Conservation (phyloP, 768 basidiomycete genomes). For the Suillus placidus region DNA sequence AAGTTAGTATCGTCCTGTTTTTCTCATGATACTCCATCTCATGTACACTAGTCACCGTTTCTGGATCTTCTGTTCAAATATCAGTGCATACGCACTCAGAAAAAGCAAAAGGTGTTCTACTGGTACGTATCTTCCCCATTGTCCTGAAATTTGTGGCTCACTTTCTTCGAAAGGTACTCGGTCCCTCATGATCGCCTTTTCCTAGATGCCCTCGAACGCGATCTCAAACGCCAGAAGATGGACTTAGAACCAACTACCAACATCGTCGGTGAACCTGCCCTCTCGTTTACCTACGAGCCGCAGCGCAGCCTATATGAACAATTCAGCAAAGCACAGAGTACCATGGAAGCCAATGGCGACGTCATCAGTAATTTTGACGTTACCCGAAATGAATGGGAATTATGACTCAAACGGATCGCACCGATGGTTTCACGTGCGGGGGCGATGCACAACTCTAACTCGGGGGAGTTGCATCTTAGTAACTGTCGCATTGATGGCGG, state of each 20-base stretch:
- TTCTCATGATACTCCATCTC: constrained; percentile 11
- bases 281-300: constrained; percentile 87
- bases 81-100: constrained; percentile 96
- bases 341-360: constrained; percentile 28
- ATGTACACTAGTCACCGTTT: constrained; percentile 72
- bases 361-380: constrained; percentile 8
- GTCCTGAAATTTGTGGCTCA: constrained; percentile 5
- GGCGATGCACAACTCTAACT: constrained; percentile 16
- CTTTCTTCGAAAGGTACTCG: constrained; percentile 68
- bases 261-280: constrained; percentile 77
- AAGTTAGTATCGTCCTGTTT: constrained; percentile 51
- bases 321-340: constrained; percentile 55
- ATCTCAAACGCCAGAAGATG: constrained; percentile 94
- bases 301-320: constrained; percentile 88
- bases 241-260: constrained; percentile 84
- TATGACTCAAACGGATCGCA: constrained; percentile 15
- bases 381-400: constrained; percentile 18
- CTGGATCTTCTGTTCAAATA: constrained; percentile 94
- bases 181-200: constrained; percentile 97
- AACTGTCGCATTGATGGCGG: constrained; percentile 26
- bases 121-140: constrained; percentile 52
- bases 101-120: constrained; percentile 99
- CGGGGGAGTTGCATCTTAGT: constrained; percentile 23
- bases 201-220: constrained; percentile 94
- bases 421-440: constrained; percentile 11